Percentiles rank a stretch among this genome's conserved stretches.
These are phyloP conservation scores for Ogataea siamensis DNA, from an alignment of 805 yeast genomes.

Conservation along the genomic window DNA sequence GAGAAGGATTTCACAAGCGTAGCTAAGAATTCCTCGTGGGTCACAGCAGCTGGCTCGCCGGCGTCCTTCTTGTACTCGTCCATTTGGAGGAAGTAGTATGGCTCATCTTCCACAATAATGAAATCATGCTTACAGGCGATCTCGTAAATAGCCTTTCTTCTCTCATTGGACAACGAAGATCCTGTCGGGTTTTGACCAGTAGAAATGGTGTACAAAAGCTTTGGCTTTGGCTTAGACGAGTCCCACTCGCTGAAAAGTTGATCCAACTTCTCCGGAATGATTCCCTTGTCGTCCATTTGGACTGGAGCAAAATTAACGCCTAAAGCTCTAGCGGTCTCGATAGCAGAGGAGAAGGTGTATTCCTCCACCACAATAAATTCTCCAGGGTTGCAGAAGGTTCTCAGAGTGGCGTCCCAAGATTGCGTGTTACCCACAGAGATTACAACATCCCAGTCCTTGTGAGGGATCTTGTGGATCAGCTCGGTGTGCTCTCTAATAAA, in stretches of 20 bases:
- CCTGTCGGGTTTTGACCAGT: conserved; percentile 99
- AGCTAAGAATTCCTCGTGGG: conserved; percentile 64
- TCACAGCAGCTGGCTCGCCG: conserved; percentile 26
- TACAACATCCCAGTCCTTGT: conserved; percentile 72
- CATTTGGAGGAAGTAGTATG: conserved; percentile 96
- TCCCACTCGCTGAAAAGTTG: conserved; percentile 61
- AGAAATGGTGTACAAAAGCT: conserved; percentile 82
- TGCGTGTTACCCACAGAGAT: conserved; percentile 86
- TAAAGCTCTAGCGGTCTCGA: conserved; percentile 63
- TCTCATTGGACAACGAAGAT: conserved; percentile 68
- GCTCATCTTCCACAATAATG: conserved; percentile 91
- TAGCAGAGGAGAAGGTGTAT: conserved; percentile 70
- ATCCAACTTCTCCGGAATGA: conserved; percentile 57
- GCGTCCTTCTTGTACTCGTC: conserved; percentile 55
- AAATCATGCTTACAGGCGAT: conserved; percentile 84
- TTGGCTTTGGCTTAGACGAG: conserved; percentile 60
- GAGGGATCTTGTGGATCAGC: conserved; percentile 47
- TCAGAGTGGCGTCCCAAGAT: conserved; percentile 82
- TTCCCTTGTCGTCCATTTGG: conserved; percentile 62
- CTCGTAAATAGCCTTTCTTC: conserved; percentile 74
- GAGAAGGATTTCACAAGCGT: conserved; percentile 75
- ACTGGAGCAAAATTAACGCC: conserved; percentile 66
- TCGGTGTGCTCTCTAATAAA: conserved; percentile 78
- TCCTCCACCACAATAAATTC: conserved; percentile 75
- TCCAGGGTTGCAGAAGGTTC: conserved; percentile 54